Base-by-base conservation (phyloP, 2,329 filamentous ascomycete species). In the Didymella keratinophila region DNA sequence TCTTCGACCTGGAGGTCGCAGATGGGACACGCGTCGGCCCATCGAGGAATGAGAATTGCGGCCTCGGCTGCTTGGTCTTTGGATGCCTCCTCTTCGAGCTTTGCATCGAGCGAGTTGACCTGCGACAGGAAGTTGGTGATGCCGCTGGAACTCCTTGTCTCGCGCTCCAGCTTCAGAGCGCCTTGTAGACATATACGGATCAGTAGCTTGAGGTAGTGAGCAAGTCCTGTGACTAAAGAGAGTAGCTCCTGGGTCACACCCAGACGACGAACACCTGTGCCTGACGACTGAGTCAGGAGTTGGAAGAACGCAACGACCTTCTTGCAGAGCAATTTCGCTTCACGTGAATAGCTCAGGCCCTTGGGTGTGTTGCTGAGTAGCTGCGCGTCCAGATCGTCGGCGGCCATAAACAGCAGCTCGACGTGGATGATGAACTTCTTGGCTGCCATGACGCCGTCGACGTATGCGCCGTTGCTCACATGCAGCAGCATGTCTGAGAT, bases 401-500 rank as follows among this genome's bases (percentile, higher is more conserved):
- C 92, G 21, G 92, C 93, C 42, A 85, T 86, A 76, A 99, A 99
- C 2, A 99, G 82, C 39, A 99, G 87, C 69, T 99, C 93, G 54
- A 99, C 92, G 72, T 99, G 95, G 74, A 89, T 89, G 66, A 99
- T 99, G 79, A 99, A 99, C 73, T 91, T 92, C 78, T 95, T 96
- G 23, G 95, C 95, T 23, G 97, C 91, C 71, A 97, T 85, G 37
- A 99, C 93, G 20, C 95, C 95, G 72, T 98, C 94, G 58, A 97
- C 86, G 75, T 98, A 98, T 21, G 92, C 92, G 34, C 94, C 95
- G 75, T 99, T 99, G 83, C 94, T 98, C 62, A 99, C 95, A 76
- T 99, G 94, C 56, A 99, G 83, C 46, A 99, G 87, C 95, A 99
- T 99, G 75, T 99, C 95, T 12, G 95, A 98, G 66, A 99, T 99